Evolutionary conservation across 441 rosid genomes (phyloP).

Genomic region (Adansonia grandidieri): DNA sequence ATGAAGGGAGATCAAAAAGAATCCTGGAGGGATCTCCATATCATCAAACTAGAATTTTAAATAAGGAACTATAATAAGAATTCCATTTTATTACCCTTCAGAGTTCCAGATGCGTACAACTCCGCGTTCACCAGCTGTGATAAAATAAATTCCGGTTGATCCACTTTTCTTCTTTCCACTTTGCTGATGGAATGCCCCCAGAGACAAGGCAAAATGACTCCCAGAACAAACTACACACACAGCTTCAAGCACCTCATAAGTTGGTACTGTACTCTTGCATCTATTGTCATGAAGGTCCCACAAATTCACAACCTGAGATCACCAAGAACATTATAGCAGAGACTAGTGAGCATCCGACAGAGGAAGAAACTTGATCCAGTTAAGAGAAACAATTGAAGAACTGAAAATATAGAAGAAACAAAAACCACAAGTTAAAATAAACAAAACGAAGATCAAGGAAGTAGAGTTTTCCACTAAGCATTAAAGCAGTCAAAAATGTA

Average conservation of each 20-base stretch:
- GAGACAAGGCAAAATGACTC: slow-evolving; percentile 52
- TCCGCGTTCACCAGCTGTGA: slow-evolving; percentile 92
- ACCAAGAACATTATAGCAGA: background rate
- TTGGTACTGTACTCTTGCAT: slow-evolving; percentile 78
- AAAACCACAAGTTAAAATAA: background rate
- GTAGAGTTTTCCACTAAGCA: background rate
- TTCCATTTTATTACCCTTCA: slow-evolving; percentile 59
- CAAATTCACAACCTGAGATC: slow-evolving; percentile 81
- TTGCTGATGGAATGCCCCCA: slow-evolving; percentile 49
- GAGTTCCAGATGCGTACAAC: slow-evolving; percentile 81
- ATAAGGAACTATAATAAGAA: background rate
- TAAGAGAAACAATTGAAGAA: slow-evolving; percentile 9
- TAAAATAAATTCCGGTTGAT: slow-evolving; percentile 55
- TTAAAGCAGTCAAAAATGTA: slow-evolving; percentile 3
- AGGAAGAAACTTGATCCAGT: background rate
- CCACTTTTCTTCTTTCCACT: slow-evolving; percentile 46
- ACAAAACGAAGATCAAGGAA: background rate
- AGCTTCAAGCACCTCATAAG: slow-evolving; percentile 84
- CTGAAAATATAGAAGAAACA: background rate
- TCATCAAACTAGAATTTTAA: slow-evolving; percentile 6
- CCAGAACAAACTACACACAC: slow-evolving; percentile 56
- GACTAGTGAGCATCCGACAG: background rate
- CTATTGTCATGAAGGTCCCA: slow-evolving; percentile 87
- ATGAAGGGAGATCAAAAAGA: background rate
- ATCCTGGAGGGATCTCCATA: background rate